These are phyloP conservation scores for Lachnum nothofagi DNA, from an alignment of 2,329 filamentous ascomycete genomes.

Conservation along the genomic window DNA sequence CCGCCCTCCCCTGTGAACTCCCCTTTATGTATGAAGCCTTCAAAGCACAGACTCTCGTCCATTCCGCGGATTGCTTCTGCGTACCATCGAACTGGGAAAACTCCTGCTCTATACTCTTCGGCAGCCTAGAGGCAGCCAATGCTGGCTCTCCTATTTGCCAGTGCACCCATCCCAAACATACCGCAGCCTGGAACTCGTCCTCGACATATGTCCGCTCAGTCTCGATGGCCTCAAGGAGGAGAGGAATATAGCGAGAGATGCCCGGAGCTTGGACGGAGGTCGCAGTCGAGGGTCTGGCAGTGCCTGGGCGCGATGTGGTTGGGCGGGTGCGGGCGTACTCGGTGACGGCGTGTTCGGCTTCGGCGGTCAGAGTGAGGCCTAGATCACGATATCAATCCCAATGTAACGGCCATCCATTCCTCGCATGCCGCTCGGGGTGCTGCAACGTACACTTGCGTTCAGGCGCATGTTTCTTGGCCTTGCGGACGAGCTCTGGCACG, in stretches of 20 bases:
- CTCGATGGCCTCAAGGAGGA: conserved; percentile 53
- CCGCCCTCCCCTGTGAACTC: conserved; percentile 50
- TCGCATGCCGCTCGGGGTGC: not conserved
- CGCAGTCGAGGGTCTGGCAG: conserved; percentile 20
- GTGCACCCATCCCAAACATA: conserved; percentile 80
- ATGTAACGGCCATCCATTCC: not conserved
- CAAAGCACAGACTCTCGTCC: conserved; percentile 76
- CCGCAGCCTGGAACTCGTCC: conserved; percentile 70
- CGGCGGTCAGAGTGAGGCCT: conserved; percentile 68
- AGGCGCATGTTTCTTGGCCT: conserved; percentile 89
- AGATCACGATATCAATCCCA: conserved; percentile 21
- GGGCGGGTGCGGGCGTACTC: conserved; percentile 39
- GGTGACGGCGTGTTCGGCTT: conserved; percentile 62
- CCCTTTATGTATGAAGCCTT: conserved; percentile 76
- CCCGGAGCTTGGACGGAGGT: conserved; percentile 21
- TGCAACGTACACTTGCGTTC: conserved; percentile 69
- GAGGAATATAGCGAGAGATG: conserved; percentile 27
- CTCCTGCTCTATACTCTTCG: conserved; percentile 55
- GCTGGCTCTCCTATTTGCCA: conserved; percentile 69
- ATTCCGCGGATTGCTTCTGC: conserved; percentile 55
- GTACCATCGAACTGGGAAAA: conserved; percentile 48
- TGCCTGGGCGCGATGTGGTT: conserved; percentile 14
- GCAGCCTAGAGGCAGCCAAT: conserved; percentile 56
- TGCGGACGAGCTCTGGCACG: conserved; percentile 82
- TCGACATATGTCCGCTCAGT: conserved; percentile 49